A percentile compares a stretch with the other conserved stretches of the same genome.
Evolutionary conservation across 805 yeast genomes (phyloP).

Genomic region (Saccharomycopsis sp.): DNA sequence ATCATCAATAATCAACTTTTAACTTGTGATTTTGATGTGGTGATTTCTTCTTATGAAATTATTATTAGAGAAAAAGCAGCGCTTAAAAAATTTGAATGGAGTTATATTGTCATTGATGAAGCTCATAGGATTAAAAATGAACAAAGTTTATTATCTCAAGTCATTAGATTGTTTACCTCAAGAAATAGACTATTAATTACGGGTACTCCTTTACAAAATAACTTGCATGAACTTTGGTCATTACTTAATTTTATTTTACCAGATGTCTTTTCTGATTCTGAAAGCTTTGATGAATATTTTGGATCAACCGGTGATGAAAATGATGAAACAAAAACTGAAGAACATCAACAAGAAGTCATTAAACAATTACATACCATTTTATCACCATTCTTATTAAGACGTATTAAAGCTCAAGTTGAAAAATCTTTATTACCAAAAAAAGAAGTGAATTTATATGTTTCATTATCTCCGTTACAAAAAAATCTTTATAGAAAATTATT

Average conservation of each 20-base stretch:
- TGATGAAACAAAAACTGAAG: constrained; percentile 18
- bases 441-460: constrained; percentile 62
- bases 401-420: constrained; percentile 76
- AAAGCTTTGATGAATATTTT: constrained; percentile 71
- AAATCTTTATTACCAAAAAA: constrained; percentile 65
- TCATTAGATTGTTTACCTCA: constrained; percentile 61
- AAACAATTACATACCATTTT: constrained; percentile 66
- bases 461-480: constrained; percentile 71
- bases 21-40: constrained; percentile 60
- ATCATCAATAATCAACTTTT: constrained; percentile 40
- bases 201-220: constrained; percentile 77
- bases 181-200: constrained; percentile 63
- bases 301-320: constrained; percentile 25
- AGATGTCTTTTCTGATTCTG: constrained; percentile 66
- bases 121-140: constrained; percentile 80
- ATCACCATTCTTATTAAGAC: constrained; percentile 63
- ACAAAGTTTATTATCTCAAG: constrained; percentile 61
- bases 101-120: constrained; percentile 70
- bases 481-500: constrained; percentile 67
- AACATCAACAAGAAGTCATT: constrained; percentile 35
- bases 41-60: constrained; percentile 64
- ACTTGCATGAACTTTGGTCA: constrained; percentile 76
- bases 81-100: constrained; percentile 61
- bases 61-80: constrained; percentile 65
- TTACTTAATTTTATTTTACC: constrained; percentile 66